phyloP scores from a whole-genome alignment of 2,329 filamentous ascomycete species.

The Trichoderma oligosporum region DNA sequence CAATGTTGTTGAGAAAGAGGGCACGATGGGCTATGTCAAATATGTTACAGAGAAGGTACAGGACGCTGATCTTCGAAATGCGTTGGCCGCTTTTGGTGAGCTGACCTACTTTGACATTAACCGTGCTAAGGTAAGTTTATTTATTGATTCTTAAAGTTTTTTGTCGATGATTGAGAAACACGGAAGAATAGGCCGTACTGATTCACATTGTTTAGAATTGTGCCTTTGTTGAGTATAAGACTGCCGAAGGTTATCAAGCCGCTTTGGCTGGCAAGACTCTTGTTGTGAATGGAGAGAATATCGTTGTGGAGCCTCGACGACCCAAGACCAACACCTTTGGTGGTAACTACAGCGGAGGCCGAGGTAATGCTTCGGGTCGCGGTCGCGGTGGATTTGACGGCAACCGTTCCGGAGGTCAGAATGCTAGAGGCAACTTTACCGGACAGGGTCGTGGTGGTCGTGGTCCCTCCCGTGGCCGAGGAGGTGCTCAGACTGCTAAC shows the following conservation, averaged over 20 bases:
- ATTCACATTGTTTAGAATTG: slow-evolving; percentile 65
- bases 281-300: slow-evolving; percentile 73
- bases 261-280: slow-evolving; percentile 84
- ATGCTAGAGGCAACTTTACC: slow-evolving; percentile 65
- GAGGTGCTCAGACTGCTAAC: slow-evolving; percentile 53
- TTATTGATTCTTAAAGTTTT: background rate
- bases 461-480: slow-evolving; percentile 61
- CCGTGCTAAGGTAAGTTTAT: slow-evolving; percentile 67
- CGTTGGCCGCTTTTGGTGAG: slow-evolving; percentile 68
- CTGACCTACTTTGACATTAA: slow-evolving; percentile 73
- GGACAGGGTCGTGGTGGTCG: slow-evolving; percentile 64
- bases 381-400: slow-evolving; percentile 64
- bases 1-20: slow-evolving; percentile 64
- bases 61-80: slow-evolving; percentile 64
- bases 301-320: slow-evolving; percentile 85
- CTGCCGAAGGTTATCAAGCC: slow-evolving; percentile 73
- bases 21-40: slow-evolving; percentile 86
- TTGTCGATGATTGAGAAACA: background rate
- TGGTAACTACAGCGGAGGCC: slow-evolving; percentile 59
- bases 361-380: slow-evolving; percentile 58
- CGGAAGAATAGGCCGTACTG: slow-evolving; percentile 23
- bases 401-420: slow-evolving; percentile 57
- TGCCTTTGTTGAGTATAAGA: slow-evolving; percentile 92
- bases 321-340: slow-evolving; percentile 68
- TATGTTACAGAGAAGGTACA: slow-evolving; percentile 89